Base-by-base conservation (phyloP, 1,139 yeast species). In the Blastobotrys malaysiensis region DNA sequence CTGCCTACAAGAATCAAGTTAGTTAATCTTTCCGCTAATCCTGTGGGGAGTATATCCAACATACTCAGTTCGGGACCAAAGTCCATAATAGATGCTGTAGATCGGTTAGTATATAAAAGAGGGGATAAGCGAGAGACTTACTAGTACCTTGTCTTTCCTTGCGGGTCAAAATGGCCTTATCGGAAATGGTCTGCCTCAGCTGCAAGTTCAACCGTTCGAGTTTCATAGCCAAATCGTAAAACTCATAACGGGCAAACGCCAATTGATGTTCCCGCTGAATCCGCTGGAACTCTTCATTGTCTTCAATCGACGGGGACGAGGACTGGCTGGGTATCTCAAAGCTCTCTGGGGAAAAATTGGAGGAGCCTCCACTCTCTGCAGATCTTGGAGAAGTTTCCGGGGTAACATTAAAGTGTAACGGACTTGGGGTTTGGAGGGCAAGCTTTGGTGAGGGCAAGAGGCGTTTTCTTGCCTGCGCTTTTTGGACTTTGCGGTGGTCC, bases 181-280 rank as follows among this genome's bases (percentile, higher is more conserved):
- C 54, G 7, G 43, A 45, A 11, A 16, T 16, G 14, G 53, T 47
- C 43, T 53, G 56, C 13, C 27, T 19, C 45, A 24, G 18, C 20
- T 51, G 53, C 22, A 20, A n/a, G n/a, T 27, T 21, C n/a, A 53
- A 43, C 19, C 56, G 43, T 24, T 53, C 56, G 26, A 53, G 26
- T 16, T 53, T 53, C 44, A 50, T 36, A 5, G 53, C 50, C 45
- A 46, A 45, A 45, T 53, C 56, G 49, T 48, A 52, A 20, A 48
- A 52, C 18, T 52, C 51, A 3, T 48, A 44, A 1, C 51, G 45
- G 1, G 54, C 54, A n/a, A 51, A 27, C 20, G 26, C 20, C 46
- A 51, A 4, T 9, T 51, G 44, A 4, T 46, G 50, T 9, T 31
- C 16, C 16, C 39, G 39, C 16, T 31, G 39, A 31, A 31, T 31